Evolutionary conservation across 352 stramenopile genomes (phyloP).

Genomic region (Hyaloperonospora brassicae): DNA sequence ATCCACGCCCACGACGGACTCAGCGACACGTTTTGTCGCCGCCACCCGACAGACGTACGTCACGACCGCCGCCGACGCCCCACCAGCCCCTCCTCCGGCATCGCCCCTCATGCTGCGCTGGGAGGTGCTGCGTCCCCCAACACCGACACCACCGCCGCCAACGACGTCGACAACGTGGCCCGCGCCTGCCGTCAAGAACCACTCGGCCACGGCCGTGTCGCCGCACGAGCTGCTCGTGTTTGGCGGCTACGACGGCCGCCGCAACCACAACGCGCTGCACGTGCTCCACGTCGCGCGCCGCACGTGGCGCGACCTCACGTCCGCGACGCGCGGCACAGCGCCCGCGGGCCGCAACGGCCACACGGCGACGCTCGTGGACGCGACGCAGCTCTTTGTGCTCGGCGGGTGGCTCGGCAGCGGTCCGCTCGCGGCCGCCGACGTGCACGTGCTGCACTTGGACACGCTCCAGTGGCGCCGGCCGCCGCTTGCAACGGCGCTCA

Average conservation of each 20-base stretch:
- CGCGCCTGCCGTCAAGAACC: conserved; percentile 81
- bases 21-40: no score
- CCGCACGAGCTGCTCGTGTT: conserved; percentile 74
- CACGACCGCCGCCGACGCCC: neutral
- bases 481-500: conserved; percentile 37
- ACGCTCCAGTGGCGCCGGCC: conserved; percentile 56
- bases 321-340: conserved; percentile 34
- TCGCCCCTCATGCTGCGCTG: conserved; percentile 57
- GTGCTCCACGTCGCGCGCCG: conserved; percentile 78
- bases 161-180: conserved; percentile 15
- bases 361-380: conserved; percentile 88
- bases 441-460: conserved; percentile 87
- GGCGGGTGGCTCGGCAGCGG: conserved; percentile 91
- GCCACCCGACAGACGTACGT: no score
- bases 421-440: conserved; percentile 87
- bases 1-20: no score
- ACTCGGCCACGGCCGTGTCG: conserved; percentile 66
- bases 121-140: conserved; percentile 31
- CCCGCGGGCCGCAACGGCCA: conserved; percentile 91
- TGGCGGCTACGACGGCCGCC: conserved; percentile 91
- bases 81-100: neutral
- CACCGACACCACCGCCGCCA: no score
- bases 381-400: conserved; percentile 86
- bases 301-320: conserved; percentile 51
- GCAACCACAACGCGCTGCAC: conserved; percentile 92